Percentiles rank a stretch among this genome's conserved stretches.
These are phyloP conservation scores for Talaromyces sp. DNA, from an alignment of 2,329 filamentous ascomycete genomes.

Conservation along the genomic window DNA sequence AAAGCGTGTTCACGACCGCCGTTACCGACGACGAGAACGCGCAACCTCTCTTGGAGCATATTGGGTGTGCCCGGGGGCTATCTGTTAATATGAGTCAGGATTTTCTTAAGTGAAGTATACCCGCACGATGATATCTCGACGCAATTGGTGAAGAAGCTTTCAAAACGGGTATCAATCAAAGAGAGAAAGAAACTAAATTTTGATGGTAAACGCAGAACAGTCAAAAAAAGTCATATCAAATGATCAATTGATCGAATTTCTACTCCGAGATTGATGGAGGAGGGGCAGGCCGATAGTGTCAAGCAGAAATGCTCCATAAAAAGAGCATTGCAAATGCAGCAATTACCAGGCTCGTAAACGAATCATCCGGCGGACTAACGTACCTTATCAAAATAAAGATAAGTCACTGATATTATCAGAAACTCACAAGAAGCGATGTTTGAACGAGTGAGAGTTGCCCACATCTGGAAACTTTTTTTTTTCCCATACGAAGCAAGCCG, in stretches of 20 bases:
- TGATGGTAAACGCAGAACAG: not conserved
- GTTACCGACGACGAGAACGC: slow-evolving; percentile 83
- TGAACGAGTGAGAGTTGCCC: slow-evolving; percentile 7
- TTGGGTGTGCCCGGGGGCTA: slow-evolving; percentile 21
- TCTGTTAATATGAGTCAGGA: slow-evolving; percentile 17
- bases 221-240: not conserved
- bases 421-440: slow-evolving; percentile 7
- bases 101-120: slow-evolving; percentile 12
- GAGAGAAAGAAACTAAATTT: not conserved
- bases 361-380: not conserved
- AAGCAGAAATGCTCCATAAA: not conserved
- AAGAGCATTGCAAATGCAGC: not conserved
- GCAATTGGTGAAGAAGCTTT: not conserved
- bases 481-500: slow-evolving; percentile 3
- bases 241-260: not conserved
- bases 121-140: not conserved
- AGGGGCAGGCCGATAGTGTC: slow-evolving; percentile 2
- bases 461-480: slow-evolving; percentile 20
- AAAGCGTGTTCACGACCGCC: slow-evolving; percentile 92
- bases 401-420: not conserved
- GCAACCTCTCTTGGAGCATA: slow-evolving; percentile 51
- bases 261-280: slow-evolving; percentile 10
- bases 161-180: not conserved
- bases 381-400: slow-evolving; percentile 5
- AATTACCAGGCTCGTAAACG: not conserved